A percentile compares a stretch with the other conserved stretches of the same genome.
Conservation (phyloP, 768 basidiomycete species). For the Serendipita sp. region DNA sequence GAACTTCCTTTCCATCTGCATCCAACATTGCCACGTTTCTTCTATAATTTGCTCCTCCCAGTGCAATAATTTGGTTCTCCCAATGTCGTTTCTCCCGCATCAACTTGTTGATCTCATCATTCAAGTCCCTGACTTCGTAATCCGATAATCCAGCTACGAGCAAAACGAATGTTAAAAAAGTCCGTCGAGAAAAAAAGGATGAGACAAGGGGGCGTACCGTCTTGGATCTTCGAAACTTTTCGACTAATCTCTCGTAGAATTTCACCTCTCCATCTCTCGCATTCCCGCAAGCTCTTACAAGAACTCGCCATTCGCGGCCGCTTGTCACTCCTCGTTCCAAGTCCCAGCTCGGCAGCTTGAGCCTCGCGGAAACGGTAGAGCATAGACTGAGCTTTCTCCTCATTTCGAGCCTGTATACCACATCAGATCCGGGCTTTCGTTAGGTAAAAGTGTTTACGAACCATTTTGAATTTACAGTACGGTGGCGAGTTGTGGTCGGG, state of each 20-base stretch:
- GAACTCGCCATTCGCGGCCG: conserved; percentile 82
- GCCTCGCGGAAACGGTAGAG: conserved; percentile 91
- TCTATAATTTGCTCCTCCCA: conserved; percentile 92
- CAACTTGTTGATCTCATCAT: conserved; percentile 94
- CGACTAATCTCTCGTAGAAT: conserved; percentile 85
- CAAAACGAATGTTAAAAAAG: background rate
- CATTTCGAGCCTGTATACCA: conserved; percentile 69
- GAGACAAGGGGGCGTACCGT: conserved; percentile 38
- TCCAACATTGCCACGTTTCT: conserved; percentile 88
- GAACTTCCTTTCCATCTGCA: conserved; percentile 90
- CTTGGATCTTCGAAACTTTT: conserved; percentile 97
- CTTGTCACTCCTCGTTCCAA: conserved; percentile 70
- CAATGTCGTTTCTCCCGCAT: conserved; percentile 92
- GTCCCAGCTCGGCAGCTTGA: conserved; percentile 87
- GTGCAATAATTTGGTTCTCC: conserved; percentile 94
- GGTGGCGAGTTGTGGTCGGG: background rate
- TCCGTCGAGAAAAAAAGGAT: background rate
- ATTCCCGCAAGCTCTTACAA: conserved; percentile 83
- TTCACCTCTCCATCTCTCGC: conserved; percentile 93
- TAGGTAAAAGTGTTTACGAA: background rate
- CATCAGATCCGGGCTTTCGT: background rate
- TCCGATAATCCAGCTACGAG: conserved; percentile 72
- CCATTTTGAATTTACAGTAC: background rate
- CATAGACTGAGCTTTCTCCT: conserved; percentile 95
- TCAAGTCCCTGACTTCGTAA: conserved; percentile 89